These are phyloP conservation scores for Aspergillus luchuensis DNA, from an alignment of 2,329 filamentous ascomycete genomes.

Conservation along the genomic window DNA sequence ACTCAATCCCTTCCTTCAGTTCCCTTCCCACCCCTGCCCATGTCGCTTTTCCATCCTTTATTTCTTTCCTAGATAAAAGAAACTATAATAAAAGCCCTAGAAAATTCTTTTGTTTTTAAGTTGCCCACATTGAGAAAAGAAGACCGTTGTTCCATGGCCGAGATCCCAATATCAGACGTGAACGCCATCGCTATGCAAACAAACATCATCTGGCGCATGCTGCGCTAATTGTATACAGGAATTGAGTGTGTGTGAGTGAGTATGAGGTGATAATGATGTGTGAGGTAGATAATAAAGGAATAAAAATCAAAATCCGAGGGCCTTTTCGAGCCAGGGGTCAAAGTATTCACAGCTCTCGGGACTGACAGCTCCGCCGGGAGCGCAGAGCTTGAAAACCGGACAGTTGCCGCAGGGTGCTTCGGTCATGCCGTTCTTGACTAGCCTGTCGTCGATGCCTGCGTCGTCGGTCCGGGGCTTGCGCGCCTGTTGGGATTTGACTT, in stretches of 20 bases:
- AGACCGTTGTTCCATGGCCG: conserved; percentile 10
- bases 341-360: conserved; percentile 92
- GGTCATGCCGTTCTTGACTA: conserved; percentile 72
- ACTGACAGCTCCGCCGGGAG: conserved; percentile 86
- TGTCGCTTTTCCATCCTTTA: not conserved
- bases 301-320: conserved; percentile 36
- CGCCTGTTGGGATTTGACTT: conserved; percentile 37
- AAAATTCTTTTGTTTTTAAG: not conserved
- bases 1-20: too few relatives aligned
- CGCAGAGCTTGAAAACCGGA: conserved; percentile 90
- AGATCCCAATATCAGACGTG: conserved; percentile 19
- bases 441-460: conserved; percentile 41
- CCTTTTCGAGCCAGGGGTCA: conserved; percentile 70
- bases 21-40: not conserved
- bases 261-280: not conserved
- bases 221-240: conserved; percentile 18
- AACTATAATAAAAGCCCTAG: not conserved
- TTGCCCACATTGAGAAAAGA: conserved; percentile 14
- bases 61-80: not conserved
- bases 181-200: conserved; percentile 47
- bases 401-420: conserved; percentile 90
- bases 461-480: conserved; percentile 34
- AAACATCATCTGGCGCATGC: conserved; percentile 18
- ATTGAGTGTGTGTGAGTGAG: not conserved
- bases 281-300: not conserved